phyloP scores from a whole-genome alignment of 2,329 filamentous ascomycete species.

The Paraphoma chrysanthemicola region DNA sequence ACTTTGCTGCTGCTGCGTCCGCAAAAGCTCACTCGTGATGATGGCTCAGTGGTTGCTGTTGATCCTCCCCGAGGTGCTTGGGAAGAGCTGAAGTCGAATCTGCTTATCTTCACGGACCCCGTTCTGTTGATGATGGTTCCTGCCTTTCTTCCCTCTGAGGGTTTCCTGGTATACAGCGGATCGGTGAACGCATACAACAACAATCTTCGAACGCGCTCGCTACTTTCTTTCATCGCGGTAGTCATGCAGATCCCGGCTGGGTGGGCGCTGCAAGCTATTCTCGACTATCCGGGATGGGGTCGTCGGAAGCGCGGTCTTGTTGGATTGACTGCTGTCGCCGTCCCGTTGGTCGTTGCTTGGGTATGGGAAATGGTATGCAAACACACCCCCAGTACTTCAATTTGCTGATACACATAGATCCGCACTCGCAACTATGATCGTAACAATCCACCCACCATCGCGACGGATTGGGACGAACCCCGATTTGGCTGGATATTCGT shows the following conservation, averaged over 20 bases:
- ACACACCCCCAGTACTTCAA: not conserved
- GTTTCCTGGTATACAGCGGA: conserved; percentile 40
- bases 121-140: conserved; percentile 38
- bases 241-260: conserved; percentile 39
- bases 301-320: conserved; percentile 37
- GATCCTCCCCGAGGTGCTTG: conserved; percentile 31
- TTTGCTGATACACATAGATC: conserved; percentile 19
- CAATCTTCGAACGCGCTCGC: conserved; percentile 34
- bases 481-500: conserved; percentile 38
- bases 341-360: conserved; percentile 37
- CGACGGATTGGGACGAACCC: conserved; percentile 36
- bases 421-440: conserved; percentile 41
- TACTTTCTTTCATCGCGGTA: conserved; percentile 39
- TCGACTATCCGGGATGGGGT: conserved; percentile 37
- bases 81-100: conserved; percentile 35
- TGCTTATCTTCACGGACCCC: conserved; percentile 35
- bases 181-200: conserved; percentile 43
- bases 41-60: conserved; percentile 37
- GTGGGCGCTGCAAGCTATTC: conserved; percentile 37
- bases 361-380: conserved; percentile 39
- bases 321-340: conserved; percentile 31
- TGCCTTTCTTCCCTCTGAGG: conserved; percentile 37
- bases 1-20: conserved; percentile 33
- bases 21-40: conserved; percentile 37
- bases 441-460: conserved; percentile 23